Base-by-base conservation (phyloP, 371 early-diverging fungal species). In the Capillidium rhysosporum region DNA sequence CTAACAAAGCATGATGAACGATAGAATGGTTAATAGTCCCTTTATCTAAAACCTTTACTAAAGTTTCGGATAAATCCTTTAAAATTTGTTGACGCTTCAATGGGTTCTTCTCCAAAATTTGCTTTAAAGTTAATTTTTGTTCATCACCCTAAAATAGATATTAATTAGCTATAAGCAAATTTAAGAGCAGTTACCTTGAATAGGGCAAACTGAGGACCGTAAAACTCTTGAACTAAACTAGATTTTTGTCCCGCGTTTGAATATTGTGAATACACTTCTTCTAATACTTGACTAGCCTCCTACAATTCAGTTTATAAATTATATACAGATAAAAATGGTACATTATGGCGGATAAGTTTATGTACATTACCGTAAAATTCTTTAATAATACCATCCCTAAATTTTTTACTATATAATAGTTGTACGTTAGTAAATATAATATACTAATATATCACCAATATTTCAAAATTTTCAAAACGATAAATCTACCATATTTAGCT, bases 171-270 rank as follows among this genome's bases (percentile, higher is more conserved):
- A 21, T 44, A 38, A 44, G 39, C 30, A 34, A 34, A 12, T 4
- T 12, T 34, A 12, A 7, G 56, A 23, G 56, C 59, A 24, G 39
- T 49, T n/a, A 62, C 68, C 69, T 83, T 82, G 65, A 90, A 92
- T 25, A 91, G 59, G 0, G 83, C 75, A 72, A 82, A 90, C 63
- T 91, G 90, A 16, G 84, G 86, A 41, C 93, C 92, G 62, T 90
- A 93, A 63, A 95, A 88, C 69, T 95, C 94, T 46, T 86, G 79
- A 49, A 89, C 71, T 60, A 95, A 66, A 26, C 70, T 69, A 31
- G 72, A 67, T 47, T 84, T 69, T 66, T 95, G 89, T 46, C 68
- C 58, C 1, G 84, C 74, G 54, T 79, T 90, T 38, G 87, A 80
- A 54, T 74, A 87, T 64, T 79, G 77, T 9, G 79, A 67, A 56